Base-by-base conservation (phyloP, 495 filamentous ascomycete genomes). In the Podospora anserina region DNA sequence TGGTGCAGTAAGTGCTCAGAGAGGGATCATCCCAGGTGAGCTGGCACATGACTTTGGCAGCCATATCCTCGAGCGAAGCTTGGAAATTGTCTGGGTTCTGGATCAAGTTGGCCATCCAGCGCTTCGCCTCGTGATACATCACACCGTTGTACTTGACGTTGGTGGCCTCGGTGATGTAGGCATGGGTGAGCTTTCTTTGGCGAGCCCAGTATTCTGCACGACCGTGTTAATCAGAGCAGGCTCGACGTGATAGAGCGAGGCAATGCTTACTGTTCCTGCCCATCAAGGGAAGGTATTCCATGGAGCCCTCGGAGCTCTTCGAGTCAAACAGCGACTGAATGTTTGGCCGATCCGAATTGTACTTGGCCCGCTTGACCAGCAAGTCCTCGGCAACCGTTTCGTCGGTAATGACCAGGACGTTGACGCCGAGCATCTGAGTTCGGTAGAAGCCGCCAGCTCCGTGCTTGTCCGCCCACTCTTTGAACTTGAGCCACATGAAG, bases 301-400 rank as follows among this genome's bases (percentile, higher is more conserved):
- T 79, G 11, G 78, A 79, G 1, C 78, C 78, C 44, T 76, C 2
- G 0, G 73, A 71, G 56, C 74, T 77, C 67, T 82, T 82, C 5
- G 79, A 80, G 70, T 82, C 80, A 67, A 79, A 74, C 28, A 82
- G 68, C 18, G 80, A 81, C 59, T 69, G 73, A 32, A 83, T 76
- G 5, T 73, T 66, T 0, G 81, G 81, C 20, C 81, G 70, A 59
- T 83, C 81, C 11, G 83, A 85, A 73, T 85, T 84, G 57, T 76
- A 75, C 55, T 78, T 84, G 55, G 78, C 81, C 13, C 81, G 78
- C 70, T 78, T 82, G 62, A 84, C 79, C 28, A 86, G 71, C 34
- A 87, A 76, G 20, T 87, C 85, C 53, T 84, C 78, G 56, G 85
- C 82, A 0, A 86, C 78, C 67, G 80, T 81, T 70, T 86, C 83